phyloP scores from a whole-genome alignment of 2,329 filamentous ascomycete species.

The Knufia fluminis region DNA sequence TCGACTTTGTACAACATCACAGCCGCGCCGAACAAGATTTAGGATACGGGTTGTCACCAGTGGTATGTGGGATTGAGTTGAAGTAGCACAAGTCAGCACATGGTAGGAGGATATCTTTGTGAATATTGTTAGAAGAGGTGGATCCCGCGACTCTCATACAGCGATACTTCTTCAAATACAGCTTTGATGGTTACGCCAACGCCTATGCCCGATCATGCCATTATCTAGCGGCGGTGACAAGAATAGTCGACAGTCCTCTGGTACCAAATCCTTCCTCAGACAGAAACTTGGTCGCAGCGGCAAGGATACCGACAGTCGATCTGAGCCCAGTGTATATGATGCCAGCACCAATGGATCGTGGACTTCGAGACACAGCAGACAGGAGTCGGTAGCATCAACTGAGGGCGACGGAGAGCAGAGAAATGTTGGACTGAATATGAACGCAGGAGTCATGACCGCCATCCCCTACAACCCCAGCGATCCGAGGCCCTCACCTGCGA shows the following conservation, averaged over 20 bases:
- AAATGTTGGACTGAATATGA: constrained; percentile 56
- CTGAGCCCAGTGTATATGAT: constrained; percentile 30
- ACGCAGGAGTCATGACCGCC: constrained; percentile 73
- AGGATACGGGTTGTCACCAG: background rate
- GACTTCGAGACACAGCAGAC: constrained; percentile 62
- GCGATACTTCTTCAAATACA: too few species aligned
- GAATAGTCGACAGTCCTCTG: constrained; percentile 74
- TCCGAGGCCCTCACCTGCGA: constrained; percentile 58
- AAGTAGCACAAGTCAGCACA: background rate
- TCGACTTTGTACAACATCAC: background rate
- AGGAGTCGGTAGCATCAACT: constrained; percentile 62
- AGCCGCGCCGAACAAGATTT: background rate
- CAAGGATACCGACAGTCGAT: constrained; percentile 56
- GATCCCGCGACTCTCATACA: background rate
- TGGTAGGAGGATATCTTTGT: background rate
- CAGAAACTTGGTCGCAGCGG: constrained; percentile 62
- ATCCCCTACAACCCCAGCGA: constrained; percentile 74
- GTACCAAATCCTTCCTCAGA: constrained; percentile 77
- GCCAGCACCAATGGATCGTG: constrained; percentile 51
- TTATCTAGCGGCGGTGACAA: constrained; percentile 56
- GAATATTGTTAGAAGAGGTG: background rate
- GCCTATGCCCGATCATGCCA: constrained; percentile 32
- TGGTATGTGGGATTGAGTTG: background rate
- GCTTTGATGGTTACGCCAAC: background rate
- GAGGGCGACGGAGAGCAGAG: constrained; percentile 58